phyloP scores from a whole-genome alignment of 192 early-diverging fungal genomes.

The Umbelopsis sp. region DNA sequence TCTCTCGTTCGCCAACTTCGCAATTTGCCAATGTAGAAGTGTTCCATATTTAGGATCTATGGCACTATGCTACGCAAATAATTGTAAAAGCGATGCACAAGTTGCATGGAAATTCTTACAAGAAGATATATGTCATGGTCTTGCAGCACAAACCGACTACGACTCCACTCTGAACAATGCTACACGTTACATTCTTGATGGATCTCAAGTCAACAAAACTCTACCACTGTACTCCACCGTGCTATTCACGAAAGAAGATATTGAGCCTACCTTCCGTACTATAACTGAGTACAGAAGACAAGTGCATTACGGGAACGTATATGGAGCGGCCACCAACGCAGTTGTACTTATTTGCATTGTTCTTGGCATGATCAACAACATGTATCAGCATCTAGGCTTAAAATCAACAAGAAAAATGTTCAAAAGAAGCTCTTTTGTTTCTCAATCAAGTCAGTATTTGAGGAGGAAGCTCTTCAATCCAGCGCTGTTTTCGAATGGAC shows the following conservation, averaged over 20 bases:
- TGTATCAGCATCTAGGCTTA: background rate
- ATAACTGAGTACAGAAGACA: background rate
- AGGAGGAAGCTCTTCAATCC: slow-evolving; percentile 12
- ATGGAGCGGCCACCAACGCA: background rate
- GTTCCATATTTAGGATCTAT: slow-evolving; percentile 12
- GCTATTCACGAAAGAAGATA: background rate
- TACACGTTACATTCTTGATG: background rate
- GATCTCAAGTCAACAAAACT: background rate
- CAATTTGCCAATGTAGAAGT: slow-evolving; percentile 16
- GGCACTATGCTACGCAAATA: slow-evolving; percentile 12
- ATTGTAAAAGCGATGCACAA: background rate
- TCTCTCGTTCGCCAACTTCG: background rate
- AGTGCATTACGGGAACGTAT: background rate
- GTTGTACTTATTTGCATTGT: background rate
- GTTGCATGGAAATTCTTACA: background rate
- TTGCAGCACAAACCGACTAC: background rate
- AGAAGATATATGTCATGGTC: background rate
- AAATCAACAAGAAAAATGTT: background rate
- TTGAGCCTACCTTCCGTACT: background rate
- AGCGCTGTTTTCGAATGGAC: background rate
- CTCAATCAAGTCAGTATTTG: background rate
- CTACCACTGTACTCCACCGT: background rate
- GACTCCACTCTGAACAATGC: background rate
- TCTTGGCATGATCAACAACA: background rate
- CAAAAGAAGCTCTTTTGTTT: background rate